These are phyloP conservation scores for Alternaria conjuncta DNA, from an alignment of 2,329 filamentous ascomycete species.

Conservation along the genomic window DNA sequence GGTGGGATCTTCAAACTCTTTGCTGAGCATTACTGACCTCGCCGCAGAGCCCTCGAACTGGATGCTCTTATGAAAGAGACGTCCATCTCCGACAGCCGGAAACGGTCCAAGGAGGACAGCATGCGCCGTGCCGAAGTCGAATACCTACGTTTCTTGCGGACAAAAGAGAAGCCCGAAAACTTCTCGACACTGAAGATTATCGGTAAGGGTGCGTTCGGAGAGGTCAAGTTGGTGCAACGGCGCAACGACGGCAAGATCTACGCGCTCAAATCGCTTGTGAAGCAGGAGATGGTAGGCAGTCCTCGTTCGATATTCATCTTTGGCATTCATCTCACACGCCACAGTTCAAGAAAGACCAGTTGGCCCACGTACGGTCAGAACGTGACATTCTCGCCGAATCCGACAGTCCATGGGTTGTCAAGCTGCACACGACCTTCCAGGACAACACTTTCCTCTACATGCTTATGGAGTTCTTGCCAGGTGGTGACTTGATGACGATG, in stretches of 20 bases:
- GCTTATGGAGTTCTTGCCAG: slow-evolving; percentile 98
- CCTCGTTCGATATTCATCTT: neutral
- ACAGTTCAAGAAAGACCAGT: slow-evolving; percentile 93
- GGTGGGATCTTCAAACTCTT: slow-evolving; percentile 62
- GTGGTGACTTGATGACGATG: slow-evolving; percentile 99
- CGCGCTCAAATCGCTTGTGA: slow-evolving; percentile 96
- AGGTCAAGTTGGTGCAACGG: slow-evolving; percentile 96
- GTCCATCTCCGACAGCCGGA: slow-evolving; percentile 74
- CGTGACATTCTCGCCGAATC: slow-evolving; percentile 97
- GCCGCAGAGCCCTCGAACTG: slow-evolving; percentile 81
- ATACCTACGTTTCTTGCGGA: slow-evolving; percentile 91
- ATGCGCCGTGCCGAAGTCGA: slow-evolving; percentile 88
- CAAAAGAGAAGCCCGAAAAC: slow-evolving; percentile 91
- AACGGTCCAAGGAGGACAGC: slow-evolving; percentile 83
- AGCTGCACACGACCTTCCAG: slow-evolving; percentile 97
- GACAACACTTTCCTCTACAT: slow-evolving; percentile 96
- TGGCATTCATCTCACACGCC: slow-evolving; percentile 21
- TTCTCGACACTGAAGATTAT: slow-evolving; percentile 98
- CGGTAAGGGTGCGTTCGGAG: slow-evolving; percentile 97
- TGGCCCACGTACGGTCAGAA: slow-evolving; percentile 96
- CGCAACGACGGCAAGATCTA: slow-evolving; percentile 97
- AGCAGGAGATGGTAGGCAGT: slow-evolving; percentile 81
- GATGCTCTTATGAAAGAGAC: slow-evolving; percentile 84
- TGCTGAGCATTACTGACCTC: slow-evolving; percentile 26
- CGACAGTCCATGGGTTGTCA: slow-evolving; percentile 99